phyloP scores from a whole-genome alignment of 2,329 filamentous ascomycete species.

The Fusarium sp. region DNA sequence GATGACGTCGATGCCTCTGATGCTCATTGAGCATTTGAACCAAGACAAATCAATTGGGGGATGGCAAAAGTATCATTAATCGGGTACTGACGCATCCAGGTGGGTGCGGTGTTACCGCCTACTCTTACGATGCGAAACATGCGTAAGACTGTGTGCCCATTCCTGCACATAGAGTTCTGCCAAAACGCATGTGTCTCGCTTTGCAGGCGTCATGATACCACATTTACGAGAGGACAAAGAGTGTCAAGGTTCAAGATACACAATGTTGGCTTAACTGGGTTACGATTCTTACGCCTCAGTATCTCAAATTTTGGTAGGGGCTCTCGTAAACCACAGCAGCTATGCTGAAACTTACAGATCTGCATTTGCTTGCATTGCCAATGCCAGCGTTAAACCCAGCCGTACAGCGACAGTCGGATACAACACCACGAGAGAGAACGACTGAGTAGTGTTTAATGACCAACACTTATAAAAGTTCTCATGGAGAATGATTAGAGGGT shows the following conservation, averaged over 20 bases:
- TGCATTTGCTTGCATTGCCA: background rate
- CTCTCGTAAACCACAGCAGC: background rate
- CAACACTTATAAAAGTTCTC: background rate
- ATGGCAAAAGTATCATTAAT: background rate
- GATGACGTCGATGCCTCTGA: background rate
- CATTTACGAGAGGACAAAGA: too few relatives aligned
- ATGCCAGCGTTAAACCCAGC: background rate
- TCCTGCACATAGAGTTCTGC: background rate
- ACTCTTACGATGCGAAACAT: too few relatives aligned
- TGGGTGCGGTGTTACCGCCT: too few relatives aligned
- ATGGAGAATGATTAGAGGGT: background rate
- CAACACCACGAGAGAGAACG: background rate
- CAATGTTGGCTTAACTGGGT: background rate
- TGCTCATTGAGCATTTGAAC: background rate
- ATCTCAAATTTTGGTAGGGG: background rate
- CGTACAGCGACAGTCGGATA: background rate
- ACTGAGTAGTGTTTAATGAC: background rate
- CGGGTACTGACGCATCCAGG: background rate
- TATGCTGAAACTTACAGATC: constrained; percentile 1
- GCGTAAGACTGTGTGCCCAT: background rate
- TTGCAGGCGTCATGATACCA: background rate
- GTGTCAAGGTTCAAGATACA: background rate
- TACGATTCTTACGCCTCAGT: background rate
- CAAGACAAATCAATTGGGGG: background rate
- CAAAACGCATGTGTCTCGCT: background rate